Evolutionary conservation across 768 basidiomycete species (phyloP), one percentile per base, ranked within the genome.

Genomic region (Mycena albidolilacea): DNA sequence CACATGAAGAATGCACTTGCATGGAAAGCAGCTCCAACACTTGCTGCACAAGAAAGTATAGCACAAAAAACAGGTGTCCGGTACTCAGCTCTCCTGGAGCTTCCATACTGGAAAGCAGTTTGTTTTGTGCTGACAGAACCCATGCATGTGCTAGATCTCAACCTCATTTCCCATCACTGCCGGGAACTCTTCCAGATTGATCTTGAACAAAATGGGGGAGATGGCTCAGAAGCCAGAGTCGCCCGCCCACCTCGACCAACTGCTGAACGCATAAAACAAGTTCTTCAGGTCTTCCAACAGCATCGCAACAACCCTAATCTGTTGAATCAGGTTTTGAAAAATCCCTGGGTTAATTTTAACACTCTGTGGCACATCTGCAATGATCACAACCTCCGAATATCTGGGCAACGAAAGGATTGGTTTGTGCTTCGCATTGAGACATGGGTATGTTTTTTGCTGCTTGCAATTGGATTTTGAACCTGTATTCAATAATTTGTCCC

Each of bases 91-190:
- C 71, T 87, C 2, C 71, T 82, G 14, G 64, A 79, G 0, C 79
- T 87, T 2, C 80, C 81, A 0, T 87, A 87, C 69, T 87, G 84
- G 81, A 80, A 86, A 69, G 80, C 81, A 0, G 76, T 78, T 3
- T 62, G 67, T 5, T 82, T 75, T 58, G 60, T 80, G 6, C 74
- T 84, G 0, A 73, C 30, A 87, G 35, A 57, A 63, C 67, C 82
- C 2, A 86, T 87, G 85, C 87, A 87, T 71, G 81, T 78, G 19
- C 75, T 87, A 0, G 80, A 82, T 48, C 79, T 86, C 0, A 82
- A 1, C 67, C 84, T 5, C 74, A 79, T 23, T 35, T 23, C 30
- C 55, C 77, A 81, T 23, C 85, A 87, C 63, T 81, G 79, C 55
- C 77, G 79, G 6, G 61, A 73, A 2, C 52, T 83, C 0, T 79